These are phyloP conservation scores for Glaciozyma martinii DNA, from an alignment of 768 basidiomycete species.

Conservation along the genomic window DNA sequence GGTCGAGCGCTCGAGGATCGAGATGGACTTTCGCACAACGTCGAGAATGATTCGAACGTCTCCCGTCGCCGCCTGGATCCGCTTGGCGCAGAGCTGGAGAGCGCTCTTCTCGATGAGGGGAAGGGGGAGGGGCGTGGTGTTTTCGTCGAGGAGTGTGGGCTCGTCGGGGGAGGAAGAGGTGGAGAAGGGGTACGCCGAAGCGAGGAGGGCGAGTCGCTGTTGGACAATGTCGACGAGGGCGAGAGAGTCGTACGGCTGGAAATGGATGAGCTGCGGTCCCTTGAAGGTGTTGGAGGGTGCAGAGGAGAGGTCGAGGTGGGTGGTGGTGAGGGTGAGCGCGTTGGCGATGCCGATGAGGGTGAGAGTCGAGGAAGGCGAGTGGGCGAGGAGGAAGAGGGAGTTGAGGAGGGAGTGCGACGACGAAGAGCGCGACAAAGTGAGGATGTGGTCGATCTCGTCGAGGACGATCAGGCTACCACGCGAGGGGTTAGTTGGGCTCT, in stretches of 20 bases:
- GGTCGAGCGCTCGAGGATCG: slow-evolving; percentile 47
- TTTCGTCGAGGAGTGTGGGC: slow-evolving; percentile 16
- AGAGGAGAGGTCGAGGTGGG: slow-evolving; percentile 34
- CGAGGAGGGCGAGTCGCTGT: slow-evolving; percentile 50
- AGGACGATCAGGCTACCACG: slow-evolving; percentile 53
- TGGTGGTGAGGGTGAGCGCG: slow-evolving; percentile 69
- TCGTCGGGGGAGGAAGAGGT: neutral
- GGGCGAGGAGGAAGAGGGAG: slow-evolving; percentile 60
- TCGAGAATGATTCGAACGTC: slow-evolving; percentile 74
- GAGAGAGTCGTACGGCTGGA: slow-evolving; percentile 64
- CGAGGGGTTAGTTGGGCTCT: neutral
- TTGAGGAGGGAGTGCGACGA: slow-evolving; percentile 53
- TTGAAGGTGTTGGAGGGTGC: slow-evolving; percentile 31
- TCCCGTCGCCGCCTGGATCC: slow-evolving; percentile 69
- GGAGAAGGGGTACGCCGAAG: slow-evolving; percentile 37
- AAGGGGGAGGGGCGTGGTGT: slow-evolving; percentile 11
- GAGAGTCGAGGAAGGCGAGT: slow-evolving; percentile 48
- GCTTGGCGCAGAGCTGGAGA: slow-evolving; percentile 64
- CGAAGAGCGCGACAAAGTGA: slow-evolving; percentile 44
- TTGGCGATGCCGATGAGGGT: slow-evolving; percentile 80
- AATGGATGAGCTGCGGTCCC: slow-evolving; percentile 48
- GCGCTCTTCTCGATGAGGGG: slow-evolving; percentile 54
- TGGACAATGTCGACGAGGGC: slow-evolving; percentile 64
- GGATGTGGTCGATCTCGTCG: slow-evolving; percentile 79
- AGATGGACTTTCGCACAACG: slow-evolving; percentile 69